Conservation (phyloP, 768 basidiomycete species). For the Tremella yokohamensis region DNA sequence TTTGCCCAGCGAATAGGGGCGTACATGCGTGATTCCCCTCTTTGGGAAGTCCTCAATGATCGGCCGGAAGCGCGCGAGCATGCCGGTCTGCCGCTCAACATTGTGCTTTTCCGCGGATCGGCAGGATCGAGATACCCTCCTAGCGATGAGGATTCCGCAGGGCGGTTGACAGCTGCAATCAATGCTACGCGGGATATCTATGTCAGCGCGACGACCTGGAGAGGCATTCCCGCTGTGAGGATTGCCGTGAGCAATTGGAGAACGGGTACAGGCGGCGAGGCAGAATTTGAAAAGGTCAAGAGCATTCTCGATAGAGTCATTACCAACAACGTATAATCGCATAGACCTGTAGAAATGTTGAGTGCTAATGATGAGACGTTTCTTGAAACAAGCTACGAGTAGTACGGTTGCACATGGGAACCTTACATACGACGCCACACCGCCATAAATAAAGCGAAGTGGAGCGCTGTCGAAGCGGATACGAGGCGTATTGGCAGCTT, state of each 20-base stretch:
- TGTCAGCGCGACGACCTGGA: constrained; percentile 52
- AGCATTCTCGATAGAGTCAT: constrained; percentile 33
- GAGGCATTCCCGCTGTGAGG: constrained; percentile 50
- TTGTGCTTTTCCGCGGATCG: constrained; percentile 50
- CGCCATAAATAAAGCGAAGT: too few species aligned
- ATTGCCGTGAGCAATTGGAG: constrained; percentile 53
- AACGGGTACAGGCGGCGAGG: constrained; percentile 29
- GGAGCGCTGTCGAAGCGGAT: not conserved
- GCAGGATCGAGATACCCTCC: constrained; percentile 24
- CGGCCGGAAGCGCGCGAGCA: not conserved
- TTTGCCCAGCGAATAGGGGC: constrained; percentile 50
- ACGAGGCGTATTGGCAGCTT: not conserved
- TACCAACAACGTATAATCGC: not conserved
- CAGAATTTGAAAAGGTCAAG: constrained; percentile 28
- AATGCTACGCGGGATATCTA: constrained; percentile 52
- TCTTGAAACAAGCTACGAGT: too few species aligned
- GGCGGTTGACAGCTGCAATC: constrained; percentile 42
- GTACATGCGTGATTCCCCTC: constrained; percentile 36
- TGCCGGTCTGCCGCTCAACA: constrained; percentile 49
- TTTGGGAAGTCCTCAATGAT: constrained; percentile 42
- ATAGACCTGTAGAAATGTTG: not conserved
- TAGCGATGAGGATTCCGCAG: constrained; percentile 15
- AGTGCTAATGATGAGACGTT: too few species aligned
- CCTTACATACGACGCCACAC: too few species aligned
- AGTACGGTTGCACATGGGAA: too few species aligned